Percentiles rank a stretch among this genome's conserved stretches.
These are phyloP conservation scores for Pichia nanzhaoensis DNA, from an alignment of 805 yeast species.

Conservation along the genomic window DNA sequence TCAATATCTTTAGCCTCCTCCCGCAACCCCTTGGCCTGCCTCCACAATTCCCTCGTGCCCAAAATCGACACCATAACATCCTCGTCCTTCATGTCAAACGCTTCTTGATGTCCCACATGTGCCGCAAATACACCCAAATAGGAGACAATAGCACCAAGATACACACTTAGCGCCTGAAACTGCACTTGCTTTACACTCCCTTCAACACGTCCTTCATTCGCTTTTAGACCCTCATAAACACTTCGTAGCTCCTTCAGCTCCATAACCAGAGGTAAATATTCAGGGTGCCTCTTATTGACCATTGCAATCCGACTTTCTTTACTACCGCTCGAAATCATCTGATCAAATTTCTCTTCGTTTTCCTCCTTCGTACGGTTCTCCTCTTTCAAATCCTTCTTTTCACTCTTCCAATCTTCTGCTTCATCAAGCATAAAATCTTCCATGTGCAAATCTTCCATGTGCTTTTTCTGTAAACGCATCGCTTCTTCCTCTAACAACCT, in stretches of 20 bases:
- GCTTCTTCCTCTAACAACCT: constrained; percentile 85
- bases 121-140: constrained; percentile 72
- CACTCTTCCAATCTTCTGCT: constrained; percentile 72
- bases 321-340: constrained; percentile 20
- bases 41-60: constrained; percentile 81
- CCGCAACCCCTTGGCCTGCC: constrained; percentile 51
- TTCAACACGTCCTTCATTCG: no score
- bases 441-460: constrained; percentile 67
- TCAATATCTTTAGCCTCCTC: constrained; percentile 16
- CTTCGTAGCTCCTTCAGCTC: constrained; percentile 47
- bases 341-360: constrained; percentile 39
- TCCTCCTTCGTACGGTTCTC: constrained; percentile 30
- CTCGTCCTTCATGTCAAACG: constrained; percentile 65
- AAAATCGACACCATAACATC: constrained; percentile 85
- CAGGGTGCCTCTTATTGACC: constrained; percentile 67
- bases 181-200: constrained; percentile 47
- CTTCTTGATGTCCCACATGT: constrained; percentile 45
- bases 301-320: constrained; percentile 42
- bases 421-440: constrained; percentile 75
- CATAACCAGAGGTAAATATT: constrained; percentile 66
- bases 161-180: constrained; percentile 65
- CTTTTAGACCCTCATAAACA: constrained; percentile 33
- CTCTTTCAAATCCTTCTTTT: constrained; percentile 39
- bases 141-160: constrained; percentile 69
- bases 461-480: constrained; percentile 72